Evolutionary conservation across 1,139 yeast species (phyloP).

Genomic region (Schwanniomyces etchellsii): DNA sequence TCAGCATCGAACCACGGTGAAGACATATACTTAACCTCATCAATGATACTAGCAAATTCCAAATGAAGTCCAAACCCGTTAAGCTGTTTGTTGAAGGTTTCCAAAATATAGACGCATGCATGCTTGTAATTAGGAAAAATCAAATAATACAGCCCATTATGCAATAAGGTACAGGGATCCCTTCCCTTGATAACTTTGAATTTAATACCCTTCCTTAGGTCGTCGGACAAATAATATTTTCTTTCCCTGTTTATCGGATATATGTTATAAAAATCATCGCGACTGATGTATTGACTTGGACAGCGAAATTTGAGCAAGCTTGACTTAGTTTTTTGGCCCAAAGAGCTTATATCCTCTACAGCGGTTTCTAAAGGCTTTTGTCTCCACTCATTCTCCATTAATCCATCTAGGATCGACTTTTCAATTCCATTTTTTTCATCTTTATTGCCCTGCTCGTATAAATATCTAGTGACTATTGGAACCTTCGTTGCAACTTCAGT

Average conservation of each 20-base stretch:
- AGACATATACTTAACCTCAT: constrained; percentile 18
- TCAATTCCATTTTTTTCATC: constrained; percentile 2
- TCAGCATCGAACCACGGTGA: constrained; percentile 20
- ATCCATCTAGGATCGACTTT: constrained; percentile 23
- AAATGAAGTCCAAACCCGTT: constrained; percentile 47
- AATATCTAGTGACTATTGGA: constrained; percentile 20
- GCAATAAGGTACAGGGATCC: constrained; percentile 36
- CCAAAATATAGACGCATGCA: constrained; percentile 47
- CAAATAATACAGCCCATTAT: constrained; percentile 47
- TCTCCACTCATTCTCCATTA: constrained; percentile 27
- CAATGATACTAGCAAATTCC: constrained; percentile 28
- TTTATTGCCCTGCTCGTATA: constrained; percentile 16
- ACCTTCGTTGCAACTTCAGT: constrained; percentile 22
- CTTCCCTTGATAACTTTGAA: constrained; percentile 43
- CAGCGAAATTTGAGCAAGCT: constrained; percentile 32
- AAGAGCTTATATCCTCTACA: constrained; percentile 14
- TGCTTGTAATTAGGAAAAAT: constrained; percentile 40
- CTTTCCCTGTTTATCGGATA: constrained; percentile 30
- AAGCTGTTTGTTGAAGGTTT: constrained; percentile 41
- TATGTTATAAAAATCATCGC: constrained; percentile 32
- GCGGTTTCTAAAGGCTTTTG: constrained; percentile 24
- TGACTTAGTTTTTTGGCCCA: constrained; percentile 4
- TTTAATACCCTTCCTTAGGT: constrained; percentile 17
- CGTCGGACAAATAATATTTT: constrained; percentile 17
- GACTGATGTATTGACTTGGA: constrained; percentile 29